Percentiles rank a stretch among this genome's conserved stretches.
These are phyloP conservation scores for Lecanoromycetidae sp. DNA, from an alignment of 2,329 filamentous ascomycete species.

Conservation along the genomic window DNA sequence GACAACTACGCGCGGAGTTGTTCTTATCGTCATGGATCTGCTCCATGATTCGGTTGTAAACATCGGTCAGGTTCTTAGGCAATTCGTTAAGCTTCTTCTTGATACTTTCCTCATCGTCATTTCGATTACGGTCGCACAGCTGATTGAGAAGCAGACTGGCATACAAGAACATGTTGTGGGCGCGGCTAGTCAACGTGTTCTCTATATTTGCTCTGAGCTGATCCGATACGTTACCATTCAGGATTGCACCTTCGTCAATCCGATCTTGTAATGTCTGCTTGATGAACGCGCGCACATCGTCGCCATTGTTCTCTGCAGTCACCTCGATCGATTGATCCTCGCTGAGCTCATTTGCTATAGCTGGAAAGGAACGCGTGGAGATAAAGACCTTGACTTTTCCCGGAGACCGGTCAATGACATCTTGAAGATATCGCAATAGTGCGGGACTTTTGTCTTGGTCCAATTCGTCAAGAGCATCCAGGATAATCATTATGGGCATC, in stretches of 20 bases:
- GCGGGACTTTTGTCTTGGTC: conserved; percentile 8
- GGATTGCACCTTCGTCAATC: conserved; percentile 2
- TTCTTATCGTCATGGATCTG: conserved; percentile 11
- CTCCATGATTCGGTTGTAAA: conserved; percentile 10
- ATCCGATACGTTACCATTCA: too few species aligned
- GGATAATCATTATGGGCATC: conserved; percentile 4
- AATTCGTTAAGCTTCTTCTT: conserved; percentile 9
- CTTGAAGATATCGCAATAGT: conserved; percentile 3
- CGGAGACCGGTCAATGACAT: conserved; percentile 1
- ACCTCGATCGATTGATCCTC: conserved; percentile 7
- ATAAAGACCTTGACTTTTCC: conserved; percentile 10
- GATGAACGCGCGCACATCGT: conserved; percentile 13
- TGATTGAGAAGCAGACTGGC: conserved; percentile 11
- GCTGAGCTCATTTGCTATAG: conserved; percentile 8
- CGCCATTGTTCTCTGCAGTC: conserved; percentile 9
- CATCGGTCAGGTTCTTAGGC: conserved; percentile 8
- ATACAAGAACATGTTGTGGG: conserved; percentile 12
- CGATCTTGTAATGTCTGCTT: not conserved
- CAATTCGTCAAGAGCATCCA: conserved; percentile 14
- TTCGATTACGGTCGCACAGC: conserved; percentile 7
- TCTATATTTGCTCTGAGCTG: conserved; percentile 4
- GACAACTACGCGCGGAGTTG: conserved; percentile 5
- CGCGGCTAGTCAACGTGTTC: conserved; percentile 9
- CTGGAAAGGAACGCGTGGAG: conserved; percentile 11
- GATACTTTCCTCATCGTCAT: conserved; percentile 10